A percentile compares a stretch with the other conserved stretches of the same genome.
These are phyloP conservation scores for Triangularia setosa DNA, from an alignment of 2,329 filamentous ascomycete genomes.

Conservation along the genomic window DNA sequence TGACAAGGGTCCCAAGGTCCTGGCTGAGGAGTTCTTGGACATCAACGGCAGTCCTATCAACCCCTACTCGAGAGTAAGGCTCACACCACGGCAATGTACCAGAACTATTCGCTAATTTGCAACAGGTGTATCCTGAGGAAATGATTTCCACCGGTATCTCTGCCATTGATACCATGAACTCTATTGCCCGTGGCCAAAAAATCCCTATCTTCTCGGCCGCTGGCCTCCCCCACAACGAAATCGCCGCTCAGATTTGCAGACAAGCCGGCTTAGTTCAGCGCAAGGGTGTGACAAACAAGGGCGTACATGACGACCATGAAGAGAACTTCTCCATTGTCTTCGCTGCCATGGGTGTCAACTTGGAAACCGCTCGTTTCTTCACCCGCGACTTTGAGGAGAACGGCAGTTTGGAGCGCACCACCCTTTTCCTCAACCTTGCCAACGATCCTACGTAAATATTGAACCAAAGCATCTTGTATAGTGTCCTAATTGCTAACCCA, in stretches of 20 bases:
- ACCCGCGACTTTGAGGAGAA: slow-evolving; percentile 99
- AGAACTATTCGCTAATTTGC: slow-evolving; percentile 17
- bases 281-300: slow-evolving; percentile 80
- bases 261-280: slow-evolving; percentile 87
- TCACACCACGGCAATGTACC: background rate
- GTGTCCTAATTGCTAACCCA: slow-evolving; percentile 12
- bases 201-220: slow-evolving; percentile 99
- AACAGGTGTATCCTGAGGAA: slow-evolving; percentile 93
- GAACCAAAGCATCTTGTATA: background rate
- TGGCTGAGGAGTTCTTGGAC: slow-evolving; percentile 96
- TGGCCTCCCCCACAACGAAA: slow-evolving; percentile 98
- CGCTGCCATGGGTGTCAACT: slow-evolving; percentile 99
- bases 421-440: slow-evolving; percentile 96
- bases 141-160: slow-evolving; percentile 99
- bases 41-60: slow-evolving; percentile 99
- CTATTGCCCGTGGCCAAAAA: slow-evolving; percentile 97
- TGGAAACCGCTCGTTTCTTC: slow-evolving; percentile 98
- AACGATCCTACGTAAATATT: slow-evolving; percentile 88
- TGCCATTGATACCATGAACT: slow-evolving; percentile 97
- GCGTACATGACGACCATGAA: slow-evolving; percentile 91
- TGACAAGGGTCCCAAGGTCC: slow-evolving; percentile 96
- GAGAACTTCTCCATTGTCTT: slow-evolving; percentile 99
- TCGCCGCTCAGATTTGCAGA: slow-evolving; percentile 96
- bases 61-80: slow-evolving; percentile 84
- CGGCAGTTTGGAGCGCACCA: slow-evolving; percentile 94